Evolutionary conservation across 2,329 filamentous ascomycete genomes (phyloP), one percentile per base, ranked within the genome.

Genomic region (Aspergillus amoenus): DNA sequence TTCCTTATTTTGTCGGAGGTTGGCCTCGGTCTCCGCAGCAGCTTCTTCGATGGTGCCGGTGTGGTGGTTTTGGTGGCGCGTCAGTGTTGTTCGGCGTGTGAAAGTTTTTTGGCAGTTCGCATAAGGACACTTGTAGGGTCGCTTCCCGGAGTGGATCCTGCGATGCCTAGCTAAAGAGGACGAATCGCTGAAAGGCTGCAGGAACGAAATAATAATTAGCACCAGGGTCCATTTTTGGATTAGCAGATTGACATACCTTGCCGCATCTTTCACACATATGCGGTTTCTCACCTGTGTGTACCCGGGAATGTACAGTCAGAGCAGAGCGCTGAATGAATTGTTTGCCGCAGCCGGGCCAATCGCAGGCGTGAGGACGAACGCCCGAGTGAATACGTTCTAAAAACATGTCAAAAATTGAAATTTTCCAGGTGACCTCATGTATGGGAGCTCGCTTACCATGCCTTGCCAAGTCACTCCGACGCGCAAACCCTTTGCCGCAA

Each of bases 91-190:
- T 63, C 93, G 89, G 56, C 94, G 88, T 9, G 94, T 99, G 70
- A 99, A 99, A 0, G 93, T 97, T 83, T 97, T 97, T 72, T 97
- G 93, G 75, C 94, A 99, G 73, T 97, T 93, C 58, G 92, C 93
- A 68, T 94, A 97, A 1, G 93, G 93, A 77, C 94, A 99, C 75
- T 96, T 96, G 81, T 97, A 99, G 1, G 94, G 94, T 49, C 94
- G 84, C 77, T 94, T 96, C 58, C 94, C 94, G 4, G 91, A 95
- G 72, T 99, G 94, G 59, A 97, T 97, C 63, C 94, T 87, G 58
- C 94, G 88, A 77, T 99, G 94, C 55, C 94, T 85, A 13, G 94
- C 94, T 21, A 99, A 81, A 17, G 93, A 97, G 69, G 91, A 96
- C 46, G 91, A 96, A 73, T 99, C 94, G 70, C 93, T 96, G 70